Conservation (phyloP, 169 alveolate genomes). For the Ichthyophthirius multifiliis region DNA sequence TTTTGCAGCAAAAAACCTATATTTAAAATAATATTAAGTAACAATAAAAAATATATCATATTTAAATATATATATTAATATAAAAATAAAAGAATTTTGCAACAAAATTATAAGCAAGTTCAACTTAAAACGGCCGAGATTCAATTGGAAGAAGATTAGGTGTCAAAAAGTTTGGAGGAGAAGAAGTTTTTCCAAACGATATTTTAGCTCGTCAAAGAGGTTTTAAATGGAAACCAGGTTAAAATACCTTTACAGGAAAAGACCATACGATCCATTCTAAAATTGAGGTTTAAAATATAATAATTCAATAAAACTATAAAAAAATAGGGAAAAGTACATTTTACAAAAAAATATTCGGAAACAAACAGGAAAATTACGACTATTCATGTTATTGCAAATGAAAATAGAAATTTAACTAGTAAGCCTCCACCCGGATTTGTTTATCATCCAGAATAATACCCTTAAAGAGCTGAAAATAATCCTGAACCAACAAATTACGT, state of each 20-base stretch:
- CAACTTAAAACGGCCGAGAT: constrained; percentile 37
- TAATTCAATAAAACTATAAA: not conserved
- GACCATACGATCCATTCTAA: constrained; percentile 70
- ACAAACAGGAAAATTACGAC: constrained; percentile 23
- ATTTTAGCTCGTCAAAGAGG: constrained; percentile 59
- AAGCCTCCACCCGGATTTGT: constrained; percentile 63
- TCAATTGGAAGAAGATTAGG: constrained; percentile 47
- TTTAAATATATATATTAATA: not conserved
- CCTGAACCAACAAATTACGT: constrained; percentile 28
- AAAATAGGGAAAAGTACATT: constrained; percentile 49
- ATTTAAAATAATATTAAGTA: too few species aligned
- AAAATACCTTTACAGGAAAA: constrained; percentile 47
- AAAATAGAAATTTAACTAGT: constrained; percentile 47
- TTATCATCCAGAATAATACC: constrained; percentile 72
- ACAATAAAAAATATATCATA: too few species aligned
- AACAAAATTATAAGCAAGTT: constrained; percentile 45
- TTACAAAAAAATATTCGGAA: constrained; percentile 39
- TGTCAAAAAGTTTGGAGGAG: constrained; percentile 45
- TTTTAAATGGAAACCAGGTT: constrained; percentile 62
- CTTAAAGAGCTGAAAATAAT: constrained; percentile 59
- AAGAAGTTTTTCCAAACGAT: constrained; percentile 46
- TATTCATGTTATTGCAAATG: constrained; percentile 56
- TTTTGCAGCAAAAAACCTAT: too few species aligned
- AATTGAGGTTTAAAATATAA: constrained; percentile 30
- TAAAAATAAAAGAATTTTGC: constrained; percentile 16